Conservation (phyloP, 2,329 filamentous ascomycete genomes). For the Penicillium sp. region DNA sequence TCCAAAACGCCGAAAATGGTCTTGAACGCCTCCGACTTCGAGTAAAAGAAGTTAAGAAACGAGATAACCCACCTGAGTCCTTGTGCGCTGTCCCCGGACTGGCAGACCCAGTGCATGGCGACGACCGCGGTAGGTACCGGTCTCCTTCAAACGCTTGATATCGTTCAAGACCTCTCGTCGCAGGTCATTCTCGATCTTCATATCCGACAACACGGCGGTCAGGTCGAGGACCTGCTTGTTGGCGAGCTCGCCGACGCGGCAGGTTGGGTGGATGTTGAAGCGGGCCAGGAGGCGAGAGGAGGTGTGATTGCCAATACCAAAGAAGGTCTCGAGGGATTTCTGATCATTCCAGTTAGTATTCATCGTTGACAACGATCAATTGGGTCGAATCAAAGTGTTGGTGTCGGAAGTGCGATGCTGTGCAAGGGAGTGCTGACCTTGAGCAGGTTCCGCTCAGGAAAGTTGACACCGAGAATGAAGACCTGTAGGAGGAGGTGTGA, state of each 20-base stretch:
- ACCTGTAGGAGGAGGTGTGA: slow-evolving; percentile 56
- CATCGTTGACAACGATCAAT: neutral
- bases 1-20: too few species aligned
- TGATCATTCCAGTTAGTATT: slow-evolving; percentile 19
- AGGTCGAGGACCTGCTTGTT: slow-evolving; percentile 78
- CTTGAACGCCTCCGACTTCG: neutral
- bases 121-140: slow-evolving; percentile 84
- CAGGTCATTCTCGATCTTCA: slow-evolving; percentile 93
- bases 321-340: slow-evolving; percentile 75
- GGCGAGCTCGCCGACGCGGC: slow-evolving; percentile 73
- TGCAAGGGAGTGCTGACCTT: slow-evolving; percentile 60
- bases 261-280: slow-evolving; percentile 81
- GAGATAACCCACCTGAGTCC: slow-evolving; percentile 62
- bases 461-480: slow-evolving; percentile 84
- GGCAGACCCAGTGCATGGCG: slow-evolving; percentile 92
- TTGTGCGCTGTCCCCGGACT: slow-evolving; percentile 85
- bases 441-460: slow-evolving; percentile 79
- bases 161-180: slow-evolving; percentile 77
- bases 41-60: neutral
- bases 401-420: neutral
- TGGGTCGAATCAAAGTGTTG: slow-evolving; percentile 6
- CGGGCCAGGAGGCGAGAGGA: slow-evolving; percentile 81
- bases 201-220: slow-evolving; percentile 79
- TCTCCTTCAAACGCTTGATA: slow-evolving; percentile 82
- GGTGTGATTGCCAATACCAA: slow-evolving; percentile 73